Evolutionary conservation across 352 stramenopile genomes (phyloP).

Genomic region (Globisporangium cederbergense): DNA sequence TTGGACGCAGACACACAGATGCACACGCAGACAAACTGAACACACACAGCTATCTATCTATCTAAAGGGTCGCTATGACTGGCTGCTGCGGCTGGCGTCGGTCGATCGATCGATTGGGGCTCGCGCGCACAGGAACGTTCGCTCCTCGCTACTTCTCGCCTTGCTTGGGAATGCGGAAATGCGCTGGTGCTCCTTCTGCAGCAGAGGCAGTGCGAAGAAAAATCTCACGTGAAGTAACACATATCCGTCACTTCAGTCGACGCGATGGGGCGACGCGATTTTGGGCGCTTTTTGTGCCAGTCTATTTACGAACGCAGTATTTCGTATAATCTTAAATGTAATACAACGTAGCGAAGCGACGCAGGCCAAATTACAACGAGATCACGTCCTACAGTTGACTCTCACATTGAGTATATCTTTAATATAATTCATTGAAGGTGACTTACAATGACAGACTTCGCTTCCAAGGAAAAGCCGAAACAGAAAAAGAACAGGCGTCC

Average conservation of each 20-base stretch:
- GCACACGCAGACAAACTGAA: no score
- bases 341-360: no score
- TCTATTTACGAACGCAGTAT: no score
- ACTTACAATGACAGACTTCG: no score
- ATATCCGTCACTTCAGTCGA: neutral
- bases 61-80: neutral
- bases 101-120: neutral
- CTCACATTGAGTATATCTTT: no score
- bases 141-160: neutral
- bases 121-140: neutral
- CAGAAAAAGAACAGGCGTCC: neutral
- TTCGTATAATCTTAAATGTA: no score
- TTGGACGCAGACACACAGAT: neutral
- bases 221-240: constrained; percentile 5
- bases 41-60: neutral
- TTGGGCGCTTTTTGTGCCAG: no score
- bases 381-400: no score
- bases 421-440: no score
- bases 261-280: neutral
- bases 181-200: constrained; percentile 6
- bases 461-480: neutral
- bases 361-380: no score
- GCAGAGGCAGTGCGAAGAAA: neutral
- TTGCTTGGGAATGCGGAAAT: constrained; percentile 1
- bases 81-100: neutral